Base-by-base conservation (phyloP, 2,329 filamentous ascomycete genomes). In the Colletotrichum sp. region DNA sequence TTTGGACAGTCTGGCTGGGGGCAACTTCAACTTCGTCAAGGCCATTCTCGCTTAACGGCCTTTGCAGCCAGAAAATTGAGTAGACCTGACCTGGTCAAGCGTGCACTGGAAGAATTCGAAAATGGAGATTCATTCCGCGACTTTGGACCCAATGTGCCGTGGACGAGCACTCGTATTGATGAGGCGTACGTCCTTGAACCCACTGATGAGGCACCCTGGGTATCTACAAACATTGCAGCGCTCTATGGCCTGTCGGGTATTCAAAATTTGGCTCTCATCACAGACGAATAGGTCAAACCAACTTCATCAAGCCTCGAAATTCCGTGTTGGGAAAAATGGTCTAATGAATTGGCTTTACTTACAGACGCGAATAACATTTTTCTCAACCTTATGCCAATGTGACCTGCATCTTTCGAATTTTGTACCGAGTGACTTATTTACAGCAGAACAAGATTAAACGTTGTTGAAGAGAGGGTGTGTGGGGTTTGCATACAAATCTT, bases 221-320 rank as follows among this genome's bases (percentile, higher is more conserved):
- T 93, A 1, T 86, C 87, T 3, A 92, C 91, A 0, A 92, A 92
- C 78, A 89, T 88, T 49, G 85, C 87, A 11, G 89, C 90, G 0
- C 85, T 90, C 73, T 93, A 92, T 80, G 91, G 91, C 1, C 77
- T 92, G 62, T 88, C 90, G 2, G 89, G 86, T 0, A 92, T 93
- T 75, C 88, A 90, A 79, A 88, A 90, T 69, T 77, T 93, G 78
- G 89, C 89, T 4, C 79, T 86, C 36, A 81, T 86, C 71, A 49
- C 67, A 15, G 67, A 39, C 7, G 15, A 39, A 39, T 39, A 39
- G 34, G 15, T 39, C 34, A 39, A 16, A 19, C 15, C 15, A 39
- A 39, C 34, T 16, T 39, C 34, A 16, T 7, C 7, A 39, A 39
- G 34, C 7, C 34, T 39, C 34, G 2, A 39, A 39, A 39, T 39